Evolutionary conservation across 805 yeast genomes (phyloP).

Genomic region (Yamadazyma olivae): DNA sequence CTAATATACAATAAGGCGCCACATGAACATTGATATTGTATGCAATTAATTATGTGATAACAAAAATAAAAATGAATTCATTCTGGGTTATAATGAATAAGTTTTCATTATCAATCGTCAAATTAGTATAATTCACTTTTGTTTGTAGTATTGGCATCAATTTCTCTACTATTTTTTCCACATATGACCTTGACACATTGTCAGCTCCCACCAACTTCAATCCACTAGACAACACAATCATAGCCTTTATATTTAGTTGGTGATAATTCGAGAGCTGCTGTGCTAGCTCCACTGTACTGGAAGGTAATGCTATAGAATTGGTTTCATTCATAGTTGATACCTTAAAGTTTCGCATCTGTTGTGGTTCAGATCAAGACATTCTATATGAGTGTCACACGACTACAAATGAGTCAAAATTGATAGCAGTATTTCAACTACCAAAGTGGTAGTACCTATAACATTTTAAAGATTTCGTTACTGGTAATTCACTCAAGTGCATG

Average conservation of each 20-base stretch:
- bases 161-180: slow-evolving; percentile 2
- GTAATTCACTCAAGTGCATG: too few relatives aligned
- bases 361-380: too few relatives aligned
- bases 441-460: too few relatives aligned
- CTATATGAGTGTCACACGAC: too few relatives aligned
- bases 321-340: too few relatives aligned
- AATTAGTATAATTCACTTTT: slow-evolving; percentile 7
- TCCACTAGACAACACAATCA: slow-evolving; percentile 2
- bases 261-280: slow-evolving; percentile 3
- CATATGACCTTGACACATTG: not conserved
- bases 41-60: too few relatives aligned
- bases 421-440: too few relatives aligned
- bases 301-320: not conserved
- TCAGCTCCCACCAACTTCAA: slow-evolving; percentile 4
- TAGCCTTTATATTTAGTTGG: slow-evolving; percentile 3
- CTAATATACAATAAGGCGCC: not conserved
- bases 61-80: slow-evolving; percentile 11
- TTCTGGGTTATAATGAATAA: slow-evolving; percentile 7
- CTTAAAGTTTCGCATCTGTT: too few relatives aligned
- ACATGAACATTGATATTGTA: too few relatives aligned
- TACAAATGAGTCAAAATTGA: too few relatives aligned
- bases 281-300: slow-evolving; percentile 1
- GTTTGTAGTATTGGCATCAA: slow-evolving; percentile 7
- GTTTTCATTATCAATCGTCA: slow-evolving; percentile 3
- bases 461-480: too few relatives aligned